Conservation (phyloP, 306 rosid genomes). For the Pueraria montana region DNA sequence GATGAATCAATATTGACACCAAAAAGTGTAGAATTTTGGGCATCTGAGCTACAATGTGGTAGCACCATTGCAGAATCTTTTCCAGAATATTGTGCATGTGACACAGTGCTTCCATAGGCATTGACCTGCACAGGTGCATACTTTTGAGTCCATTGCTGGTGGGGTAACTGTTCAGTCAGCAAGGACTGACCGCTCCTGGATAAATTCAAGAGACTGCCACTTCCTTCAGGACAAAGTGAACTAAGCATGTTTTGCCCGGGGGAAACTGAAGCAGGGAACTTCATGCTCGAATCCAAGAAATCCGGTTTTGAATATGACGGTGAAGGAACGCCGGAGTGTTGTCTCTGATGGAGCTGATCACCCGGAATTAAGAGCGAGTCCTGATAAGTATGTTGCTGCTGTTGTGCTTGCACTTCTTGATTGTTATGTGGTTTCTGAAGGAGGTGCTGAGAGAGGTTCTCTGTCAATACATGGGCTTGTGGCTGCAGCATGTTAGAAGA, state of each 20-base stretch:
- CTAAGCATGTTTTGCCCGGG: constrained; percentile 71
- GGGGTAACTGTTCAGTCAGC: constrained; percentile 75
- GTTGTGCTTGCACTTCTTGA: constrained; percentile 73
- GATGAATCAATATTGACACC: constrained; percentile 91
- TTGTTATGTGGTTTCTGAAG: constrained; percentile 70
- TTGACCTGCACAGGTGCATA: constrained; percentile 68
- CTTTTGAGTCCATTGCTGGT: constrained; percentile 71
- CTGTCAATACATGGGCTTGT: constrained; percentile 64
- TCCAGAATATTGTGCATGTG: constrained; percentile 70
- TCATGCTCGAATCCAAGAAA: constrained; percentile 68
- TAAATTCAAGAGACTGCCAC: constrained; percentile 61
- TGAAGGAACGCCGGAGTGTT: constrained; percentile 66
- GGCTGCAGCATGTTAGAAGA: constrained; percentile 68
- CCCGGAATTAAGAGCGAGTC: constrained; percentile 64
- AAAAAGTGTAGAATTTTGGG: constrained; percentile 77
- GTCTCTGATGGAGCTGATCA: constrained; percentile 77
- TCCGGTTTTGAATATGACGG: constrained; percentile 74
- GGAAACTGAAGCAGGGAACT: constrained; percentile 62
- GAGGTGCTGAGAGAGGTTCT: constrained; percentile 74
- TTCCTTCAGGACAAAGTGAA: constrained; percentile 76
- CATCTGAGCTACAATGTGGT: constrained; percentile 67
- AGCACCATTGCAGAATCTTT: constrained; percentile 71
- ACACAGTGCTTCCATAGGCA: constrained; percentile 62
- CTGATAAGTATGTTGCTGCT: constrained; percentile 65
- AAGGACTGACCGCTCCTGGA: constrained; percentile 67